Evolutionary conservation across 2,329 filamentous ascomycete genomes (phyloP).

Genomic region (Colletotrichum kahawae): DNA sequence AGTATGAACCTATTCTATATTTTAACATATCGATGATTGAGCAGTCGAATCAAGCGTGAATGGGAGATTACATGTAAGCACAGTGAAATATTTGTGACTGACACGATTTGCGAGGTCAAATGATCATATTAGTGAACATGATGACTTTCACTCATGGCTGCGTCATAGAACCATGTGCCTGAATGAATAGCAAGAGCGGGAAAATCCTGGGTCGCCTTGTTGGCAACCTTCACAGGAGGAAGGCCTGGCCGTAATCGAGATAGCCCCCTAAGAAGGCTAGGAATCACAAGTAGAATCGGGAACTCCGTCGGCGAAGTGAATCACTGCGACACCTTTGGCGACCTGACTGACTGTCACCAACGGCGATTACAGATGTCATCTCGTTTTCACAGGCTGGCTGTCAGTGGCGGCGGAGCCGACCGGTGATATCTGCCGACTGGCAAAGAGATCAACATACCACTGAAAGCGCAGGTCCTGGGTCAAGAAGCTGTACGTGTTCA

Average conservation of each 20-base stretch:
- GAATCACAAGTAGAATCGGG: not conserved
- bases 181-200: not conserved
- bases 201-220: not conserved
- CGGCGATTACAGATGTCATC: not conserved
- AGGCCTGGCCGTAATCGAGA: not conserved
- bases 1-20: not conserved
- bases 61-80: not conserved
- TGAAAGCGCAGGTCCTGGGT: not conserved
- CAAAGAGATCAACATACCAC: not conserved
- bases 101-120: no score
- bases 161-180: not conserved
- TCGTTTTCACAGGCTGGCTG: not conserved
- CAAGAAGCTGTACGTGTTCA: not conserved
- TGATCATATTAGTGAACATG: not conserved
- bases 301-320: not conserved
- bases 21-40: not conserved
- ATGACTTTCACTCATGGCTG: accelerated
- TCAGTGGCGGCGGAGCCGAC: not conserved
- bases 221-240: not conserved
- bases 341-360: not conserved
- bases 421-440: not conserved
- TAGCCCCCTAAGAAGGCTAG: not conserved
- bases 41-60: not conserved
- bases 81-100: not conserved
- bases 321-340: not conserved